Evolutionary conservation across 257 asterid genomes (phyloP), one percentile per base, ranked within the genome.

Genomic region (Schizonepeta tenuifolia): DNA sequence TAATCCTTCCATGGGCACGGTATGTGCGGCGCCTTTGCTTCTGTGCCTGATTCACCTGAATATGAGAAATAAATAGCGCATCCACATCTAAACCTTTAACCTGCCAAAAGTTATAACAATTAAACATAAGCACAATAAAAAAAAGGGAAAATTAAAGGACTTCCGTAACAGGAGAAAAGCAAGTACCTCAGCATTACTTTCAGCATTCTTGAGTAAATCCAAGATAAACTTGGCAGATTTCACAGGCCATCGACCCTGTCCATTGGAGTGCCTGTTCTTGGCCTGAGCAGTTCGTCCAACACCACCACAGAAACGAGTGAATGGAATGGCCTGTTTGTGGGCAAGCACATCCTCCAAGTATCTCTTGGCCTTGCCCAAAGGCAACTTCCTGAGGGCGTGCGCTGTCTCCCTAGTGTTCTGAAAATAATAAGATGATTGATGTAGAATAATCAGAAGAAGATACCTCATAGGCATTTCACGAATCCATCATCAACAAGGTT

Each of bases 271-370:
- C 51, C 96, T 84, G 78, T 87, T 87, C 89, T 91, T 91, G n/a
- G 93, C 97, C 77, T 89, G 97, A 44, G 97, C 96, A 68, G 96
- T 91, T 66, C 97, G 85, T 13, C 97, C 97, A 65, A 91, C 93
- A 47, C 96, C 98, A 31, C 96, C 58, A 60, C 94, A 87, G 80
- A 83, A 89, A 38, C 96, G 93, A 14, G 96, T 89, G 84, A 89
- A 89, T 31, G 97, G 96, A 11, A 91, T 92, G 38, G 96, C 97
- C 75, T 92, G 96, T 76, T 92, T 92, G 82, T 92, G 96, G 55
- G 86, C 89, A 74, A 92, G 86, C 70, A 92, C 97, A 63, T 92
- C 97, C 81, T 92, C 96, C 79, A 92, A 73, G 55, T 92, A 92
- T 69, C 95, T 86, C 88, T 92, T 92, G 73, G 97, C 97, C 88